These are phyloP conservation scores for Pseudocercospora cruenta DNA, from an alignment of 2,329 filamentous ascomycete species.

Conservation along the genomic window DNA sequence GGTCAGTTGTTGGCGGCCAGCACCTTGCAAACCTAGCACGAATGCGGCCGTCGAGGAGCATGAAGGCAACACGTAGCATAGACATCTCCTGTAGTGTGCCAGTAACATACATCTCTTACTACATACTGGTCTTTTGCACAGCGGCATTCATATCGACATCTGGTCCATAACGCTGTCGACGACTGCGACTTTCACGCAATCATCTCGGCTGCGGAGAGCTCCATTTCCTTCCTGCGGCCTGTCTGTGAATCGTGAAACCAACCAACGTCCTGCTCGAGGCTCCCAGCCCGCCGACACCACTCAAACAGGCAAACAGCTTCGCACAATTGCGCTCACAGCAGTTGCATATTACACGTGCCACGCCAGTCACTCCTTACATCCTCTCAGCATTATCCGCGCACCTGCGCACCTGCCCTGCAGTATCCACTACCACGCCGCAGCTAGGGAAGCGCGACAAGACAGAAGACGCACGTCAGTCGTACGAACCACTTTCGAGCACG, in stretches of 20 bases:
- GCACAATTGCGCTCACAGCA: neutral
- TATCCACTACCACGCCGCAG: constrained; percentile 11
- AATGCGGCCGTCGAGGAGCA: neutral
- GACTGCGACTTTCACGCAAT: neutral
- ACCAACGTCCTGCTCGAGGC: neutral
- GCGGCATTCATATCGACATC: neutral
- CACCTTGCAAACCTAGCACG: neutral
- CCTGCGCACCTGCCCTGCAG: constrained; percentile 1
- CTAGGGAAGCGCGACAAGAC: constrained; percentile 19
- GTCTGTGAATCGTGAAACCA: neutral
- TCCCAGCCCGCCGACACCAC: constrained; percentile 8
- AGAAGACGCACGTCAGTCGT: constrained; percentile 19
- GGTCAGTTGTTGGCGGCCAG: constrained; percentile 8
- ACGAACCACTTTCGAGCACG: constrained; percentile 26
- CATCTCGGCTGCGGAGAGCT: neutral
- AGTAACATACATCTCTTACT: neutral
- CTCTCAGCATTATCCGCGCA: constrained; percentile 10
- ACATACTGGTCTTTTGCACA: neutral
- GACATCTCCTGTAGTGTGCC: neutral
- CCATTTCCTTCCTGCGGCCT: neutral
- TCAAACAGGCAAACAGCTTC: constrained; percentile 10
- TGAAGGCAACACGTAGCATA: neutral
- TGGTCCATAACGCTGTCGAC: neutral
- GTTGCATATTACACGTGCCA: constrained; percentile 7
- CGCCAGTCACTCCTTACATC: constrained; percentile 19